phyloP scores from a whole-genome alignment of 768 basidiomycete genomes.

The Leccinum pellstonianum region DNA sequence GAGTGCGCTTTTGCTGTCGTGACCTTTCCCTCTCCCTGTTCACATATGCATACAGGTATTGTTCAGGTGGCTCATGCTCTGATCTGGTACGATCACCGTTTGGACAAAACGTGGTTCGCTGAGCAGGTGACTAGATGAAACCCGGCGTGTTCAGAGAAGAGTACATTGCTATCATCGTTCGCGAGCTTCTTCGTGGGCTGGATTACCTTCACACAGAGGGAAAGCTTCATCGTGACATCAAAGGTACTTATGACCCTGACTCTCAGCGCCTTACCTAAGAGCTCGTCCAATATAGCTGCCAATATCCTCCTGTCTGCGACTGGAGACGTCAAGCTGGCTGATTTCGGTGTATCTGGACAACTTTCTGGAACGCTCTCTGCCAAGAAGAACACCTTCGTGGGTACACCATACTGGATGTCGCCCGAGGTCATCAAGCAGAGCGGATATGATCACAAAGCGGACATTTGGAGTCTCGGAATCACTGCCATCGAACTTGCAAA shows the following conservation, averaged over 20 bases:
- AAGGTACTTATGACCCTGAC: conserved; percentile 54
- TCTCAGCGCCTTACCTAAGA: background rate
- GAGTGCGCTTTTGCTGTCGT: conserved; percentile 53
- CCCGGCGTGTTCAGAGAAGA: conserved; percentile 97
- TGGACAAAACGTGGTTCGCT: conserved; percentile 7
- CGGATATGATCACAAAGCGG: conserved; percentile 98
- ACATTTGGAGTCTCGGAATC: conserved; percentile 98
- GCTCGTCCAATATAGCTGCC: conserved; percentile 56
- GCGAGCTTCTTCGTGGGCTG: conserved; percentile 87
- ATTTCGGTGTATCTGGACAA: conserved; percentile 98
- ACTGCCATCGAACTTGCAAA: conserved; percentile 97
- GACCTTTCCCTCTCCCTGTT: background rate
- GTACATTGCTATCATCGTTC: conserved; percentile 95
- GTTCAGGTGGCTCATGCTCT: conserved; percentile 96
- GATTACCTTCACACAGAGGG: conserved; percentile 96
- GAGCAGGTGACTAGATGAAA: conserved; percentile 72
- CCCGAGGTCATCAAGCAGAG: conserved; percentile 99
- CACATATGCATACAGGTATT: conserved; percentile 59
- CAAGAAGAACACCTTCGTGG: conserved; percentile 98
- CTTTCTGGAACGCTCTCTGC: conserved; percentile 89
- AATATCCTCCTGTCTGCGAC: conserved; percentile 90
- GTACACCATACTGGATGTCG: conserved; percentile 99
- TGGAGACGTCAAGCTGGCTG: conserved; percentile 96
- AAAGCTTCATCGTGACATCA: conserved; percentile 98
- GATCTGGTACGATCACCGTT: conserved; percentile 67